Evolutionary conservation across 2,329 filamentous ascomycete genomes (phyloP), one percentile per base, ranked within the genome.

Genomic region (Phyllosticta capitalensis): DNA sequence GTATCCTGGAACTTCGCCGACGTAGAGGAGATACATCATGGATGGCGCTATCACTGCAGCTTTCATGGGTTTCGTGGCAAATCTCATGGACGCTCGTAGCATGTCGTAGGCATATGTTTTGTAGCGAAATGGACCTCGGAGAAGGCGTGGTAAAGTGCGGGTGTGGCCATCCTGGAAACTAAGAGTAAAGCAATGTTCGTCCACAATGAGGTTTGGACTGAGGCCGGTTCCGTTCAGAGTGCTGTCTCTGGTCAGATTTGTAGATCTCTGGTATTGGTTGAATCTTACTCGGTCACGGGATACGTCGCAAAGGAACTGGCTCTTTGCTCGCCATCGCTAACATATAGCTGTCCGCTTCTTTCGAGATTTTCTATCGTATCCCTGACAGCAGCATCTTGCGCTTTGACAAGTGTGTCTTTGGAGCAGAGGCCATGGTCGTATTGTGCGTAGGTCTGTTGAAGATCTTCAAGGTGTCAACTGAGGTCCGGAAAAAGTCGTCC

Each of bases 131-230:
- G 56, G 56, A 7, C 56, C 56, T 24, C 22, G n/a, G 14, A 59
- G 56, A 26, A 59, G 51, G 26, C 56, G 56, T 17, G 56, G 56
- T 6, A 59, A 45, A 1, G 56, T 59, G 12, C 56, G 56, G n/a
- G 56, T 59, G 52, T 59, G 56, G 56, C 56, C 56, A 28, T 59
- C 56, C 19, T 59, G 56, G 38, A 59, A 59, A 48, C 51, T 59
- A 33, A 59, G 53, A 24, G 56, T 59, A 21, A 59, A 59, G 14
- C 56, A 59, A 50, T 59, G 45, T n/a, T 59, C 56, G 33, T 59
- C 56, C 17, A 59, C 33, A 20, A 52, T 50, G 10, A 59, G 56
- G 38, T 59, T 59, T 2, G 33, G 22, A 20, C 28, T 54, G 33
- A 59, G 56, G 4, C 56, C 56, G 4, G 56, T 59, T 14, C 56